phyloP scores from a whole-genome alignment of 345 rosid species.

The Geranium rotundifolium region DNA sequence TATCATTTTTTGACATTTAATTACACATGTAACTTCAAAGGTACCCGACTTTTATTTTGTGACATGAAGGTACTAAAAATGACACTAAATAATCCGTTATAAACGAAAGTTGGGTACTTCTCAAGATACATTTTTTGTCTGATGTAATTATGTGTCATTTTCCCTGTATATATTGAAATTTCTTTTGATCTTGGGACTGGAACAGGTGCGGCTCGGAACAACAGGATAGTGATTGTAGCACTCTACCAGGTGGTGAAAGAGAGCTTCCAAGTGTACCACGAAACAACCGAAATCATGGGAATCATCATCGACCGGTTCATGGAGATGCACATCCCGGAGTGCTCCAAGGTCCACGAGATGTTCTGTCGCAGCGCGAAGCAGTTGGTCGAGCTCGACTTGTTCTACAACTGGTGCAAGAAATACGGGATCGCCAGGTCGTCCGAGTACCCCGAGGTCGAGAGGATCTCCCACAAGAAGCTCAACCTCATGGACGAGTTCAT shows the following conservation, averaged over 20 bases:
- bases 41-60: no score
- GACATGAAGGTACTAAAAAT: no score
- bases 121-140: no score
- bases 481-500: constrained; percentile 76
- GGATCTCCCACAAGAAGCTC: constrained; percentile 64
- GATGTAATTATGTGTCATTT: no score
- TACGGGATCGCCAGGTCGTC: constrained; percentile 56
- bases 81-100: no score
- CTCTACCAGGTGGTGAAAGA: constrained; percentile 61
- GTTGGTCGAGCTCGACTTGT: constrained; percentile 51
- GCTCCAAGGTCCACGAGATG: constrained; percentile 54
- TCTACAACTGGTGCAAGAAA: constrained; percentile 64
- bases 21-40: no score
- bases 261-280: constrained; percentile 65
- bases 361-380: constrained; percentile 57
- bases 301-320: constrained; percentile 59
- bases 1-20: no score
- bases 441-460: constrained; percentile 75
- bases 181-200: not conserved
- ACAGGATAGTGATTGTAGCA: constrained; percentile 68
- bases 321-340: constrained; percentile 54
- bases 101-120: no score
- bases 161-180: no score
- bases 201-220: constrained; percentile 54
- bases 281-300: constrained; percentile 47